Conservation (phyloP, 83 land plant genomes). For the Picea abies region DNA sequence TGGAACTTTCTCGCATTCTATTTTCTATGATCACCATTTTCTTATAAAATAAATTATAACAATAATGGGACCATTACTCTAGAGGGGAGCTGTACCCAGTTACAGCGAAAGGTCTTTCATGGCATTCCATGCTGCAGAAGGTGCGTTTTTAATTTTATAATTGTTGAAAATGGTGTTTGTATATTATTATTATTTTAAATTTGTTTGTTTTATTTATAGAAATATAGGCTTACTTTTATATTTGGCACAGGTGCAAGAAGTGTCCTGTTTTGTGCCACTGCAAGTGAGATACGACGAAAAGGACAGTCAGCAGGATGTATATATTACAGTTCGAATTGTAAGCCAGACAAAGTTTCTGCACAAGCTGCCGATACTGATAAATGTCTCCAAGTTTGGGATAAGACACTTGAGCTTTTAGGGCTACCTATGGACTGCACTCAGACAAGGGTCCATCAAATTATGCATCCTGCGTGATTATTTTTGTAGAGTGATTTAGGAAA, state of each 20-base stretch:
- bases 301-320: conserved; percentile 28
- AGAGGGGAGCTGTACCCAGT: neutral
- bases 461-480: conserved; percentile 21
- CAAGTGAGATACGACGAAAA: neutral
- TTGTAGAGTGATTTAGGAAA: no score
- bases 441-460: no score
- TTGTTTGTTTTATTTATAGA: no score
- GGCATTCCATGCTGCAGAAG: conserved; percentile 14
- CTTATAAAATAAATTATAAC: neutral
- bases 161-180: no score
- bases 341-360: conserved; percentile 25
- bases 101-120: conserved; percentile 29
- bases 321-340: conserved; percentile 45
- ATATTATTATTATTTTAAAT: no score
- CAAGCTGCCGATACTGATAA: conserved; percentile 26
- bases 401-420: neutral
- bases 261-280: conserved; percentile 45
- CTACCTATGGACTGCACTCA: neutral
- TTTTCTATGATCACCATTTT: neutral
- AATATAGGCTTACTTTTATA: neutral
- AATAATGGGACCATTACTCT: neutral
- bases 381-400: conserved; percentile 15
- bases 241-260: conserved; percentile 42
- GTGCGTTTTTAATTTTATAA: neutral
- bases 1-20: neutral